phyloP scores from a whole-genome alignment of 495 filamentous ascomycete species.

The Aspergillus mulundensis region DNA sequence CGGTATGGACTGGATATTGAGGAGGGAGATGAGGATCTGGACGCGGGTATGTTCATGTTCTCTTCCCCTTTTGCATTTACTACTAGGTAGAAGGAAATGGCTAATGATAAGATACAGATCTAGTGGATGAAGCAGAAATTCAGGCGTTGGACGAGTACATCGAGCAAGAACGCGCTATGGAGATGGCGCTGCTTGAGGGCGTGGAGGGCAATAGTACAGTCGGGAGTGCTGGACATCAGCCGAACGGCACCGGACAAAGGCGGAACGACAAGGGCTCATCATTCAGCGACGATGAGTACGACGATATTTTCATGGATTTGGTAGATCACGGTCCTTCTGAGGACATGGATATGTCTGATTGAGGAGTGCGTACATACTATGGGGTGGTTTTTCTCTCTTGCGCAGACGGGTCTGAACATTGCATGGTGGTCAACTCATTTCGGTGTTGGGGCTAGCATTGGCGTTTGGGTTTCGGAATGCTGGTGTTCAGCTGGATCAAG shows the following conservation, averaged over 20 bases:
- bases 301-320: slow-evolving; percentile 46
- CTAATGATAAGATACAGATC: no score
- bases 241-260: neutral
- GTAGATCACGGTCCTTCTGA: slow-evolving; percentile 23
- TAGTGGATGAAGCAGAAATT: slow-evolving; percentile 30
- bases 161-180: slow-evolving; percentile 29
- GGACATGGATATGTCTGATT: slow-evolving; percentile 42
- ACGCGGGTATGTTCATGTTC: slow-evolving; percentile 24
- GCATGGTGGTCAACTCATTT: neutral
- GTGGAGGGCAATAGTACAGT: slow-evolving; percentile 7
- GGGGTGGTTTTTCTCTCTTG: neutral
- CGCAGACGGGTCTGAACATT: no score
- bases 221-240: slow-evolving; percentile 2
- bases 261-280: slow-evolving; percentile 13
- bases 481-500: neutral
- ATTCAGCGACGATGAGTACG: slow-evolving; percentile 56
- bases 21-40: neutral
- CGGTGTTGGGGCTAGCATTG: no score
- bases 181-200: slow-evolving; percentile 22
- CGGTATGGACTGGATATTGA: slow-evolving; percentile 18
- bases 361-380: no score
- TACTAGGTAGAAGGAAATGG: no score
- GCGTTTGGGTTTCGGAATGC: neutral
- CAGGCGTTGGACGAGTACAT: slow-evolving; percentile 33
- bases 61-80: neutral